Evolutionary conservation across 2,329 filamentous ascomycete species (phyloP).

Genomic region (Cladophialophora chaetospira): DNA sequence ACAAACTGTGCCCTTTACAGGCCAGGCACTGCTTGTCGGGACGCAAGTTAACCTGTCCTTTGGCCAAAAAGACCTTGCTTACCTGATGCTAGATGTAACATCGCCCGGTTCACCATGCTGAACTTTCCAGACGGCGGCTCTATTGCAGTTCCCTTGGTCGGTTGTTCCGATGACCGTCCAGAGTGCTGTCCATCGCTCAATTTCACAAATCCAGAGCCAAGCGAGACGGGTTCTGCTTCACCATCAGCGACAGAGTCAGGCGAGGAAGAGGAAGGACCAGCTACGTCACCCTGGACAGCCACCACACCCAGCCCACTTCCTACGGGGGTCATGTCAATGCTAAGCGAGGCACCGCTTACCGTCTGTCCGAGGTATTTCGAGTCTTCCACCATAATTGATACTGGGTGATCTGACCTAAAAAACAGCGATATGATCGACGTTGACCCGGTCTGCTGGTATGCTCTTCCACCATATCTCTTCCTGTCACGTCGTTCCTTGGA

Average conservation of each 20-base stretch:
- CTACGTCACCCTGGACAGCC: constrained; percentile 15
- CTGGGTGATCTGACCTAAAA: background rate
- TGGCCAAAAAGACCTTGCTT: background rate
- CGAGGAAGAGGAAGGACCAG: background rate
- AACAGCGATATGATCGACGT: constrained; percentile 26
- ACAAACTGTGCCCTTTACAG: constrained; percentile 21
- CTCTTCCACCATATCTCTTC: background rate
- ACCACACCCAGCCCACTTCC: constrained; percentile 21
- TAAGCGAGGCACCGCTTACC: constrained; percentile 23
- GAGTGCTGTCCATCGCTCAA: constrained; percentile 27
- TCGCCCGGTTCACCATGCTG: constrained; percentile 24
- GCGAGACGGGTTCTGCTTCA: constrained; percentile 9
- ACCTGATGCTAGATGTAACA: constrained; percentile 11
- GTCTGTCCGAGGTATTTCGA: constrained; percentile 24
- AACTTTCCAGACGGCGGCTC: constrained; percentile 19
- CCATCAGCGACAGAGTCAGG: constrained; percentile 3
- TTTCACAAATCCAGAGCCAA: constrained; percentile 7
- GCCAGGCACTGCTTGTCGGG: constrained; percentile 23
- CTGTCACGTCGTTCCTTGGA: background rate
- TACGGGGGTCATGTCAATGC: constrained; percentile 23
- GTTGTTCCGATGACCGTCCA: constrained; percentile 26
- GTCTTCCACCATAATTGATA: background rate
- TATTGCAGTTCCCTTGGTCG: constrained; percentile 24
- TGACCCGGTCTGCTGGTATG: constrained; percentile 26
- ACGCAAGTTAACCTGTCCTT: constrained; percentile 15